Conservation (phyloP, 441 rosid species). For the Lagerstroemia fauriei region DNA sequence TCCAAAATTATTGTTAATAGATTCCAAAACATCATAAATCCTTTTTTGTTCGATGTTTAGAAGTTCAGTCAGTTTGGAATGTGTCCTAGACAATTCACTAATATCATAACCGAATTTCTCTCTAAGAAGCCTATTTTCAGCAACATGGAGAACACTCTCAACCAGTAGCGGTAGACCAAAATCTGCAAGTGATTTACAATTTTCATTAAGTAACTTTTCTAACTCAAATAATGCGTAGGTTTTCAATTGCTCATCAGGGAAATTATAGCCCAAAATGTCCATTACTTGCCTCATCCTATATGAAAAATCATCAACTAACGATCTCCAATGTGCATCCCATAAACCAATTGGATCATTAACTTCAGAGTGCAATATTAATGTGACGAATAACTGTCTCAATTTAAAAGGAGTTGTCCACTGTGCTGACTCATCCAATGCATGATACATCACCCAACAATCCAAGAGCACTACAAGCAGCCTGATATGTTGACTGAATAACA, state of each 20-base stretch:
- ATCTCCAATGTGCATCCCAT: background rate
- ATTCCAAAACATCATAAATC: background rate
- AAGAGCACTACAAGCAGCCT: background rate
- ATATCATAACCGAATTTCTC: background rate
- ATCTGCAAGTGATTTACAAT: background rate
- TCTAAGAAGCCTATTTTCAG: background rate
- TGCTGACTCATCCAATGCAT: background rate
- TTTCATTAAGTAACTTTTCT: too few relatives aligned
- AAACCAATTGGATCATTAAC: background rate
- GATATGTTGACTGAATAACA: background rate
- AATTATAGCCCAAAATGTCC: background rate
- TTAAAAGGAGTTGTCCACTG: too few relatives aligned
- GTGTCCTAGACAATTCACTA: background rate
- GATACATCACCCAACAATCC: conserved; percentile 12
- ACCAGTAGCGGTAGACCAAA: background rate
- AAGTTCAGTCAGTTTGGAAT: background rate
- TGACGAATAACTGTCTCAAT: background rate
- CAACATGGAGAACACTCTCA: background rate
- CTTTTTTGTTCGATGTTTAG: background rate
- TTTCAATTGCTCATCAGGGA: background rate
- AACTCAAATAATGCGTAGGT: too few relatives aligned
- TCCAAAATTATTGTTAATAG: background rate
- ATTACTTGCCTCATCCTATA: background rate
- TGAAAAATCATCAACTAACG: background rate
- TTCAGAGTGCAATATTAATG: background rate